Percentiles rank a stretch among this genome's conserved stretches.
These are phyloP conservation scores for Panaeolus papilionaceus DNA, from an alignment of 768 basidiomycete genomes.

Conservation along the genomic window DNA sequence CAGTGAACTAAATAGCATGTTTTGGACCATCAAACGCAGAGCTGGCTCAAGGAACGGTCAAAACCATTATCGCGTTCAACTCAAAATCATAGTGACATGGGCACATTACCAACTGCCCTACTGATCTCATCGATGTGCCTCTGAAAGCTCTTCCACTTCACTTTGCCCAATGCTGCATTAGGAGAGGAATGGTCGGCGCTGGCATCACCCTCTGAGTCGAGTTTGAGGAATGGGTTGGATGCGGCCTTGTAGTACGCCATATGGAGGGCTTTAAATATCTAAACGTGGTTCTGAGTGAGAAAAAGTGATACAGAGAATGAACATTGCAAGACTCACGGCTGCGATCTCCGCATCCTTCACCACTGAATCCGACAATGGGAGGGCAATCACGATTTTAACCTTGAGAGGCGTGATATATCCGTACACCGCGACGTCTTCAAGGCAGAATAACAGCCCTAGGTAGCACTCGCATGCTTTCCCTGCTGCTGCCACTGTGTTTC, in stretches of 20 bases:
- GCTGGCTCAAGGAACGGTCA: background rate
- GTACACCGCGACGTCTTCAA: constrained; percentile 93
- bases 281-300: constrained; percentile 10
- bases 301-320: background rate
- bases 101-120: constrained; percentile 54
- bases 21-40: background rate
- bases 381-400: constrained; percentile 83
- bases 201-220: constrained; percentile 56
- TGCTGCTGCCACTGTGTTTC: constrained; percentile 46
- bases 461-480: constrained; percentile 80
- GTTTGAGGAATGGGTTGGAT: constrained; percentile 85
- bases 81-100: background rate
- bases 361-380: constrained; percentile 82
- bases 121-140: constrained; percentile 78
- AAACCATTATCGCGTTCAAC: background rate
- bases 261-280: constrained; percentile 92
- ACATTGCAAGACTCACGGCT: constrained; percentile 52
- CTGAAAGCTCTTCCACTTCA: constrained; percentile 75
- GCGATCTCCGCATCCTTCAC: constrained; percentile 82
- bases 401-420: constrained; percentile 90
- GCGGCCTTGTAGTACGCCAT: constrained; percentile 85
- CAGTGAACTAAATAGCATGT: background rate
- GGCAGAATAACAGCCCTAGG: constrained; percentile 84
- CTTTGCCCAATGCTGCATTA: constrained; percentile 58
- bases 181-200: constrained; percentile 58